Evolutionary conservation across 257 asterid species (phyloP).

Genomic region (Nicotiana attenuata): DNA sequence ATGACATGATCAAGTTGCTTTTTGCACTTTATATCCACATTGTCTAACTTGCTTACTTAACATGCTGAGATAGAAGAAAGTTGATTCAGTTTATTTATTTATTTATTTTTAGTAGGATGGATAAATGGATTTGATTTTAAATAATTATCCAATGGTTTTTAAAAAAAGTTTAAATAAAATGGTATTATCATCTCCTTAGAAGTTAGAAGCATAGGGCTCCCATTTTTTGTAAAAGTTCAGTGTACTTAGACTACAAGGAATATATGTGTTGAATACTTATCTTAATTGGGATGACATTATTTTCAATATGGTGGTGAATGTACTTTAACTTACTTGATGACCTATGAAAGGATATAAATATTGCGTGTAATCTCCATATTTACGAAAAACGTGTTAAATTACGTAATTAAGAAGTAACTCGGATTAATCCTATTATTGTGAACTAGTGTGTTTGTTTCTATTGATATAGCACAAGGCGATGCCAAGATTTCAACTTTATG

Average conservation of each 20-base stretch:
- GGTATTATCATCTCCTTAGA: background rate
- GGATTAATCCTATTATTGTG: background rate
- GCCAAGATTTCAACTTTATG: too few species aligned
- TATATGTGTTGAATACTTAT: background rate
- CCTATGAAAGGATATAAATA: background rate
- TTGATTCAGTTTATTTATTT: background rate
- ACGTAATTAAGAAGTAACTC: background rate
- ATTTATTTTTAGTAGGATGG: background rate
- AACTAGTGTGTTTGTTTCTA: background rate
- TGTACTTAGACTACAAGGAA: background rate
- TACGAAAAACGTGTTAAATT: background rate
- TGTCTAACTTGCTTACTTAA: background rate
- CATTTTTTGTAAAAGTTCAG: background rate
- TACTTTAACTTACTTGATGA: constrained; percentile 2
- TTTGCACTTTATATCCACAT: constrained; percentile 1
- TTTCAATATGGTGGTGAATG: background rate
- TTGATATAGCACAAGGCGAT: background rate
- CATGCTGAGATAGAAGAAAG: background rate
- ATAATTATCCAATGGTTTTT: background rate
- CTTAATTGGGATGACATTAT: background rate
- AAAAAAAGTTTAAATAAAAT: background rate
- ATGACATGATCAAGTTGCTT: constrained; percentile 1
- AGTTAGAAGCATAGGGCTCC: background rate
- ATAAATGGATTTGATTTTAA: background rate
- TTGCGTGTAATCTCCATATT: background rate